Base-by-base conservation (phyloP, 179 eudicot species). In the Carnegiea gigantea region DNA sequence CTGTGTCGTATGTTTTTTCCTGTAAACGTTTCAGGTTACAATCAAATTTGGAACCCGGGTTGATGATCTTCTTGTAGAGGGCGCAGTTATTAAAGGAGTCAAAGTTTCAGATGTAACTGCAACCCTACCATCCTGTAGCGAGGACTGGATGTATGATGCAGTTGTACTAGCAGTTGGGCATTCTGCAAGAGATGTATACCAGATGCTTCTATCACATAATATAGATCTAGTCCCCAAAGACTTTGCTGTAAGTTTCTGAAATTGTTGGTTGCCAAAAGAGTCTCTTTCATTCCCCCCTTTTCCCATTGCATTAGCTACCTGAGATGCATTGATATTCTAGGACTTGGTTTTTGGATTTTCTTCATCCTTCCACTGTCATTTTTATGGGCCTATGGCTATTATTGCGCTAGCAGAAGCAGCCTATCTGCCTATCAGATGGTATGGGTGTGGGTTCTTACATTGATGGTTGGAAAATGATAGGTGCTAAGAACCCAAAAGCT, bases 161-260 rank as follows among this genome's bases (percentile, higher is more conserved):
- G 91, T 95, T 82, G 97, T 94, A 79, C 88, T 96, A 64, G 99
- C 97, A 24, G 95, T 96, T 84, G 99, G 99, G 74, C 99, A 96
- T 84, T 90, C 99, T 86, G 98, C 99, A 74, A 90, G 99, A 77
- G 99, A 96, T 89, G 91, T 91, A 23, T 94, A 94, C 86, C 87
- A 93, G 82, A 94, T 94, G 98, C 99, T 96, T 86, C 89, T 88
- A 70, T 89, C 95, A 48, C 98, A 96, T 86, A 85, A 86, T 76
- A 84, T 93, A 79, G 89, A 88, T 84, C 82, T 96, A 75, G 86
- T 89, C 82, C 93, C 91, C 8, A 96, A 96, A 89, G 98, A 96
- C 87, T 94, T 94, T 85, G 90, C 99, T 59, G 99, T 96, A 80
- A 86, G 98, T 87, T 82, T 80, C 73, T 81, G 8, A 54, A 75